Percentiles rank a stretch among this genome's conserved stretches.
These are phyloP conservation scores for Trichoderma sp. DNA, from an alignment of 2,329 filamentous ascomycete species.

Conservation along the genomic window DNA sequence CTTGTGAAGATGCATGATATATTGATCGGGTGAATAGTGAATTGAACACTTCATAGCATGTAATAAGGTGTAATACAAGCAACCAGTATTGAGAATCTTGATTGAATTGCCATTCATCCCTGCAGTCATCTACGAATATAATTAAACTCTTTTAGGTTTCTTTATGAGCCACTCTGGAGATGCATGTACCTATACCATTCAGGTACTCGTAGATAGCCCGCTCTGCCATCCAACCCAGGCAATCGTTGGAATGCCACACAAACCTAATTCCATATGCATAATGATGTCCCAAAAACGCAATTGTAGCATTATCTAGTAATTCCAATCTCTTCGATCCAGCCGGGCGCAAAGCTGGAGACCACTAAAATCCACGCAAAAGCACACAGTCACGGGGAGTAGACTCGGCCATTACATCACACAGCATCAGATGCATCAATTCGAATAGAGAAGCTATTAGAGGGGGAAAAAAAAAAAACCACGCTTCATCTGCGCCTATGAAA, in stretches of 20 bases:
- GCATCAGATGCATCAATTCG: neutral
- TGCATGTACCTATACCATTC: neutral
- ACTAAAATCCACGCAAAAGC: neutral
- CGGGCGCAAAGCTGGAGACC: slow-evolving; percentile 2
- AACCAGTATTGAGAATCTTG: too few species aligned
- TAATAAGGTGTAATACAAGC: too few species aligned
- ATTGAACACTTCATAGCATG: rapidly evolving
- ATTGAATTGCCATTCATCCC: neutral
- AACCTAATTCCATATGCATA: neutral
- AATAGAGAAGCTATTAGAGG: neutral
- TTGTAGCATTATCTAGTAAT: neutral
- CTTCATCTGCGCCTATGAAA: neutral
- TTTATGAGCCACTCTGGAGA: neutral
- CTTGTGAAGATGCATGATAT: too few species aligned
- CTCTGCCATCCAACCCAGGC: neutral
- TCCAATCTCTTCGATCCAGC: neutral
- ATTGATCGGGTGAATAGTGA: too few species aligned
- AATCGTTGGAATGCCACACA: neutral
- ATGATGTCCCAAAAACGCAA: neutral
- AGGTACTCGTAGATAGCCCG: neutral
- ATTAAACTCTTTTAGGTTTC: neutral
- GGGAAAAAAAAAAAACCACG: neutral
- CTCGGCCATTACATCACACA: slow-evolving; percentile 13
- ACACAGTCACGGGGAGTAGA: neutral
- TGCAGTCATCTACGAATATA: neutral